Evolutionary conservation across 352 stramenopile species (phyloP), one percentile per base, ranked within the genome.

Genomic region (Pythium rhizo-oryzae): DNA sequence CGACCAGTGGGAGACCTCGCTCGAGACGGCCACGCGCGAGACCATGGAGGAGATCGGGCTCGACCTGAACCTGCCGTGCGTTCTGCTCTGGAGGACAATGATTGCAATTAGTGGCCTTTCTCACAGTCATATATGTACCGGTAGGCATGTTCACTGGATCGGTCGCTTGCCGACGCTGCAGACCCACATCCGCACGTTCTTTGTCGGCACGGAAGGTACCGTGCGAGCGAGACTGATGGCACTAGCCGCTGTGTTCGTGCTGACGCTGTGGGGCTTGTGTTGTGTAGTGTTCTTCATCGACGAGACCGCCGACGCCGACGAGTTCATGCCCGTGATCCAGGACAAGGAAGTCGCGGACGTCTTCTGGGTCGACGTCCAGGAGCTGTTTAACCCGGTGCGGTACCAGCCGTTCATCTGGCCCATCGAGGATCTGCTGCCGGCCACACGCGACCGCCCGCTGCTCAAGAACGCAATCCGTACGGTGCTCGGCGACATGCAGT

Each of bases 21-120:
- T 82, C 16, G 83, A 93, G 67, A 94, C 84, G 8, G 88, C 86
- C 12, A 74, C 80, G 66, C 80, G 88, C 15, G 88, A 96, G 72
- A 94, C 86, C 18, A 71, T 89, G 68, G 88, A 96, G 61, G 88
- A 96, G 74, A 84, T 96, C 44, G 88, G 88, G 15, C 68, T 96
- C 21, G 79, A 92, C 41, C 83, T 95, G 30, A 79, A 80, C 11
- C 46, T 64, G 25, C 54, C 77, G 79, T 87, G 80, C 61, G 76
- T 84, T 16, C n/a, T 18, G 37, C 21, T 0, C 33, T 12, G 5
- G 50, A 21, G 1, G 44, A 0, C 35, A n/a, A 33, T 35, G 37
- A 37, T 63, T 11, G 18, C 21, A 44, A 28, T 53, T 39, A 44
- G 37, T 58, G 46, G 8, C 18, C 15, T 19, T 46, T 47, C 15